These are phyloP conservation scores for Tuber umbilicatum DNA, from an alignment of 495 filamentous ascomycete species.

Conservation along the genomic window DNA sequence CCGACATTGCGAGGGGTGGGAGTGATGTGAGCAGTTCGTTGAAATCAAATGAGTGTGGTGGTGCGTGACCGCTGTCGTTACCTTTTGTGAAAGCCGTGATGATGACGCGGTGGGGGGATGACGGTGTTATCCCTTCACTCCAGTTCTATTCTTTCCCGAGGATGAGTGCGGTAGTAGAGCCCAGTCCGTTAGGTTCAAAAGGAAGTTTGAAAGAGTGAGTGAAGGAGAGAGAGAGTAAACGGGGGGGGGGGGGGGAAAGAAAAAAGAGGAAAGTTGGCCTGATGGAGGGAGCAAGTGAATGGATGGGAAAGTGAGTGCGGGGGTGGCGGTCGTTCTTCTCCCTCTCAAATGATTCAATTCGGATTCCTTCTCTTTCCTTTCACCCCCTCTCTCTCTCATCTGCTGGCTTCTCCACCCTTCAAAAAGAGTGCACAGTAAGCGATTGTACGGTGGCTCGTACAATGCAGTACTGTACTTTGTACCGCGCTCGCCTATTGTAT, in stretches of 20 bases:
- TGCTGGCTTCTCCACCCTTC: not conserved
- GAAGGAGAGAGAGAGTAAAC: not conserved
- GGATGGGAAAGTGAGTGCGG: not conserved
- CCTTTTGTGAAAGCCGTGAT: not conserved
- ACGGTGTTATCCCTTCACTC: not conserved
- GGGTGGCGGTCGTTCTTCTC: not conserved
- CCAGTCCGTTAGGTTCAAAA: not conserved
- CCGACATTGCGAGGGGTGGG: slow-evolving; percentile 6
- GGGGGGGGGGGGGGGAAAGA: not conserved
- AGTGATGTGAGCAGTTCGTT: not conserved
- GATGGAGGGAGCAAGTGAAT: not conserved
- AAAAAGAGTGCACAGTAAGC: not conserved
- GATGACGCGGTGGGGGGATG: not conserved
- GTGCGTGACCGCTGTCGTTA: not conserved
- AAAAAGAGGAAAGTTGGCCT: not conserved
- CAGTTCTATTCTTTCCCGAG: not conserved
- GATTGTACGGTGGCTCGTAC: not conserved
- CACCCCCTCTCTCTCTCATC: not conserved
- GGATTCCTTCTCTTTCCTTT: not conserved
- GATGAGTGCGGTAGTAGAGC: not conserved
- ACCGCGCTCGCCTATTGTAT: not conserved
- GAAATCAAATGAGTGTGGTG: not conserved
- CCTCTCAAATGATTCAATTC: not conserved
- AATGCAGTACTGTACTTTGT: not conserved
- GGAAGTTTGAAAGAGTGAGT: not conserved